Evolutionary conservation across 345 rosid genomes (phyloP).

Genomic region (rapeseed (Brassica napus)): DNA sequence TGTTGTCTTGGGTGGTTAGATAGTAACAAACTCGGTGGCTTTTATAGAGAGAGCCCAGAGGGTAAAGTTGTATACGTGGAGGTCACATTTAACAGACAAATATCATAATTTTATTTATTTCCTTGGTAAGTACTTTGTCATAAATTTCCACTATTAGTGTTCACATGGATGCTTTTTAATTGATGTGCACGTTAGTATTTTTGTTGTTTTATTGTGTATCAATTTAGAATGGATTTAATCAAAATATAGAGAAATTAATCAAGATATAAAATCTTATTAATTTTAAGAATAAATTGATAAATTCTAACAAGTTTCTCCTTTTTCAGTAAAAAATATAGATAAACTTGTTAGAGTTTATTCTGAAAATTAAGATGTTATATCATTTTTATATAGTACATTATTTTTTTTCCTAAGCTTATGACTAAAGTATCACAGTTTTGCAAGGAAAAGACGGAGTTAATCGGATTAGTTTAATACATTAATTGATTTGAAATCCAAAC

Average conservation of each 20-base stretch:
- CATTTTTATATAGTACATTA: background rate
- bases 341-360: background rate
- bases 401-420: background rate
- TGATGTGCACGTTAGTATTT: background rate
- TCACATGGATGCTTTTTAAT: background rate
- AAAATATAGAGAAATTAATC: background rate
- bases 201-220: background rate
- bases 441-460: background rate
- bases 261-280: too few relatives aligned
- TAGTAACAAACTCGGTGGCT: conserved; percentile 1
- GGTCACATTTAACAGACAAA: background rate
- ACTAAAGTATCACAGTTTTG: background rate
- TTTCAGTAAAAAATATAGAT: too few relatives aligned
- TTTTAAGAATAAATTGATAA: too few relatives aligned
- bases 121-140: background rate
- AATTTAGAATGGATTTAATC: background rate
- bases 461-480: background rate
- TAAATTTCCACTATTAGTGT: background rate
- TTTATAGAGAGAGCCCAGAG: conserved; percentile 24
- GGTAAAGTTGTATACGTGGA: conserved; percentile 12
- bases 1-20: conserved; percentile 15
- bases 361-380: background rate
- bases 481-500: background rate
- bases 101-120: background rate
- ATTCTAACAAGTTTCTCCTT: too few relatives aligned